A percentile compares a stretch with the other conserved stretches of the same genome.
These are phyloP conservation scores for Epichloe sibirici DNA, from an alignment of 2,329 filamentous ascomycete species.

Conservation along the genomic window DNA sequence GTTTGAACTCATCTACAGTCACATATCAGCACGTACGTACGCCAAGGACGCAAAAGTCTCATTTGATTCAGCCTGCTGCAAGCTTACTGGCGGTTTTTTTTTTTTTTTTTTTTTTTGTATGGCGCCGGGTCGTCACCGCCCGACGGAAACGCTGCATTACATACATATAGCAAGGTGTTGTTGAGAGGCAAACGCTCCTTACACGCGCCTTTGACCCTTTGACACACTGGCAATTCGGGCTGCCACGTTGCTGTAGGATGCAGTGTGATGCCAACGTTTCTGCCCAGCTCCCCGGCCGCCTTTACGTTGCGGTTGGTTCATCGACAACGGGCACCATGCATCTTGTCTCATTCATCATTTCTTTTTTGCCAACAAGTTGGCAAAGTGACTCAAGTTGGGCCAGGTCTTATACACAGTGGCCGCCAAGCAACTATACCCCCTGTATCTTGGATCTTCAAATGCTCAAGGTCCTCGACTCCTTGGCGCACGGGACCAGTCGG, in stretches of 20 bases:
- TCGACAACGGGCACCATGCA: not conserved
- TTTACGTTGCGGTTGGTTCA: not conserved
- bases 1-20: not conserved
- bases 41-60: not conserved
- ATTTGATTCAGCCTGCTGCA: not conserved
- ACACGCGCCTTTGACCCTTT: not conserved
- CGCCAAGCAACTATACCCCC: too few relatives aligned
- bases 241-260: constrained; percentile 4
- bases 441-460: too few relatives aligned
- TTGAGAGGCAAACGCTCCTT: not conserved
- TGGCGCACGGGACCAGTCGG: too few relatives aligned
- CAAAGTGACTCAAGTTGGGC: not conserved
- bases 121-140: not conserved
- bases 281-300: not conserved
- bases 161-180: not conserved
- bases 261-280: not conserved
- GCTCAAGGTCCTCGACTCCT: too few relatives aligned
- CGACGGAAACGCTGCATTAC: not conserved
- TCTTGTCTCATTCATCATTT: not conserved
- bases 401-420: not conserved
- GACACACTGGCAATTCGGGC: constrained; percentile 1
- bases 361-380: not conserved
- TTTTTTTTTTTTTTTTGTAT: not conserved
- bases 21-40: not conserved
- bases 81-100: not conserved